phyloP scores from a whole-genome alignment of 352 stramenopile genomes.

The Pythium insidiosum region DNA sequence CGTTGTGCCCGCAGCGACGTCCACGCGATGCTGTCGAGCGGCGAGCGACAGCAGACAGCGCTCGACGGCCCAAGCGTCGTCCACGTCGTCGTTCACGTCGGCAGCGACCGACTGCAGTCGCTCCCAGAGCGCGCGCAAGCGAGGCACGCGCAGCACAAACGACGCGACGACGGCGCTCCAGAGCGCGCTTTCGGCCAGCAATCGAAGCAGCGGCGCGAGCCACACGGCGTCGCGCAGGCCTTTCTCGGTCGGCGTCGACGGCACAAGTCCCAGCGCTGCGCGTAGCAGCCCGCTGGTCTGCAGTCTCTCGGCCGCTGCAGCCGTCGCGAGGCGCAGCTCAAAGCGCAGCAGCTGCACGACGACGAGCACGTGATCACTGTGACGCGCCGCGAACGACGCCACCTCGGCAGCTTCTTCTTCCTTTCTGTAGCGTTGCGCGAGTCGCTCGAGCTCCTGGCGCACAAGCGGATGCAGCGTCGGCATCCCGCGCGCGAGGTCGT shows the following conservation, averaged over 20 bases:
- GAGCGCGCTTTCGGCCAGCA: constrained; percentile 39
- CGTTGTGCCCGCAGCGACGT: constrained; percentile 4
- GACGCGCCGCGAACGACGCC: constrained; percentile 9
- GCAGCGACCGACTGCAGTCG: too few relatives aligned
- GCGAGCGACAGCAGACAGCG: constrained; percentile 27
- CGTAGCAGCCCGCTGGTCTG: constrained; percentile 39
- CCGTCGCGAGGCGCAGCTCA: constrained; percentile 23
- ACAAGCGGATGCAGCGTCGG: constrained; percentile 33
- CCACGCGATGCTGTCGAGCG: constrained; percentile 27
- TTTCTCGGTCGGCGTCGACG: background rate
- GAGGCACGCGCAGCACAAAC: constrained; percentile 34
- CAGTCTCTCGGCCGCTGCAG: constrained; percentile 20
- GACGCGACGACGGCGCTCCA: constrained; percentile 33
- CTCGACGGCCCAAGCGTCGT: constrained; percentile 22
- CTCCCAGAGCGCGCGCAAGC: constrained; percentile 25
- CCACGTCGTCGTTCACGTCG: constrained; percentile 13
- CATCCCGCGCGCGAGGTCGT: constrained; percentile 23
- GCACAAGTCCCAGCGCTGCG: constrained; percentile 29
- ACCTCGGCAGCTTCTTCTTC: too few relatives aligned
- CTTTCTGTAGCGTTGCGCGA: constrained; percentile 5
- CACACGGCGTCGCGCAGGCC: constrained; percentile 19
- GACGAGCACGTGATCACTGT: constrained; percentile 31
- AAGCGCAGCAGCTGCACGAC: constrained; percentile 46
- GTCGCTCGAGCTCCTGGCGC: constrained; percentile 23
- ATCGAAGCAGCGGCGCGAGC: constrained; percentile 32